Evolutionary conservation across 2,329 filamentous ascomycete species (phyloP).

Genomic region (Nemania serpens): DNA sequence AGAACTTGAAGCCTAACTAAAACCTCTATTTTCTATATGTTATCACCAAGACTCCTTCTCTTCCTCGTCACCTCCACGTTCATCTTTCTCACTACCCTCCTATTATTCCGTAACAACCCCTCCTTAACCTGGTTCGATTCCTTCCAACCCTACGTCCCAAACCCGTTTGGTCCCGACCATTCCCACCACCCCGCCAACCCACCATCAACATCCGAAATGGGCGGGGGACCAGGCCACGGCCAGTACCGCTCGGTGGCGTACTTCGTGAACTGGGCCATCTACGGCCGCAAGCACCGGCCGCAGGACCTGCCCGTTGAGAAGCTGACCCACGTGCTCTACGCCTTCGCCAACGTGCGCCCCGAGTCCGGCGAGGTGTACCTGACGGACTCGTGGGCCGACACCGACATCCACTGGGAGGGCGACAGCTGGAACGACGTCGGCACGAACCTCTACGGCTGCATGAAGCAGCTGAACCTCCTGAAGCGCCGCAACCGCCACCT

Average conservation of each 20-base stretch:
- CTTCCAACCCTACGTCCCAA: conserved; percentile 11
- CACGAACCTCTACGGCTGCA: conserved; percentile 83
- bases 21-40: conserved; percentile 1
- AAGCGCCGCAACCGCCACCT: conserved; percentile 82
- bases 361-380: conserved; percentile 81
- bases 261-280: conserved; percentile 85
- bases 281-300: conserved; percentile 82
- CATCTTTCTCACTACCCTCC: conserved; percentile 12
- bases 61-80: conserved; percentile 11
- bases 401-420: conserved; percentile 74
- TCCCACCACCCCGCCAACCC: background rate
- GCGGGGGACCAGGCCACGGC: conserved; percentile 47
- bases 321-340: conserved; percentile 86
- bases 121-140: conserved; percentile 7
- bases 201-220: conserved; percentile 42
- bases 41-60: background rate
- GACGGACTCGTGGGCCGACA: conserved; percentile 68
- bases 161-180: conserved; percentile 9
- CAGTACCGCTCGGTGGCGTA: conserved; percentile 71
- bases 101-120: conserved; percentile 12
- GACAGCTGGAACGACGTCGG: conserved; percentile 73
- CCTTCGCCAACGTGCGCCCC: conserved; percentile 83
- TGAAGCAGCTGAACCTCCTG: conserved; percentile 85
- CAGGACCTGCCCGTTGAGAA: conserved; percentile 80
- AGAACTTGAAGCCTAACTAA: background rate